Evolutionary conservation across 2,329 filamentous ascomycete species (phyloP).

Genomic region (Verticillium nubilum): DNA sequence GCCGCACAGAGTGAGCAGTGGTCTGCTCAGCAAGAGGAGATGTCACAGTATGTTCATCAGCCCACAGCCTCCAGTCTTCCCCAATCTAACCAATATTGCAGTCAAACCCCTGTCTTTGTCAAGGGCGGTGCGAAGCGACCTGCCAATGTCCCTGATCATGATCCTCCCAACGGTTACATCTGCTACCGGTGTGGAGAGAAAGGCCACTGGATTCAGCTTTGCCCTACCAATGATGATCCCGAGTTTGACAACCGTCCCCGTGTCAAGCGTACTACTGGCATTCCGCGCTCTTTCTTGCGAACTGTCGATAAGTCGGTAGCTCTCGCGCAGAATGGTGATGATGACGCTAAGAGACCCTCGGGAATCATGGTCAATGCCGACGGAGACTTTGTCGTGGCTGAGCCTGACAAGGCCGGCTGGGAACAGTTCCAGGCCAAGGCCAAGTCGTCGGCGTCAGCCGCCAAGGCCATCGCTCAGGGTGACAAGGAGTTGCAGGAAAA

Average conservation of each 20-base stretch:
- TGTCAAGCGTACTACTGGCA: conserved; percentile 94
- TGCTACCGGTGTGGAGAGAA: conserved; percentile 96
- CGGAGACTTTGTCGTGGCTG: conserved; percentile 94
- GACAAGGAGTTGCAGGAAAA: conserved; percentile 84
- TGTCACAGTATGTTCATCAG: conserved; percentile 63
- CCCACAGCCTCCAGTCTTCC: background rate
- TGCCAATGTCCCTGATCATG: conserved; percentile 80
- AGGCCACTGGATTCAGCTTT: conserved; percentile 98
- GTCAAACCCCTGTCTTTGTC: conserved; percentile 55
- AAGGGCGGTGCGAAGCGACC: conserved; percentile 60
- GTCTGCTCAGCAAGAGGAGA: conserved; percentile 87
- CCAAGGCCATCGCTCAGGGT: conserved; percentile 69
- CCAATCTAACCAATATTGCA: conserved; percentile 24
- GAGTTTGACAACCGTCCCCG: conserved; percentile 90
- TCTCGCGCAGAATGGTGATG: conserved; percentile 66
- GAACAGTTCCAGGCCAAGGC: conserved; percentile 94
- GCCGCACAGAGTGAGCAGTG: conserved; percentile 85
- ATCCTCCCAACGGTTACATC: conserved; percentile 88
- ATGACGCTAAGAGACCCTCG: conserved; percentile 74
- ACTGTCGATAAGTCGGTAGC: conserved; percentile 88
- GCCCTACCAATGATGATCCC: conserved; percentile 96
- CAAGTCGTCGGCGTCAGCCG: conserved; percentile 76
- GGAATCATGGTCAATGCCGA: conserved; percentile 97
- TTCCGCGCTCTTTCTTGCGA: conserved; percentile 90
- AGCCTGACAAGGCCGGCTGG: conserved; percentile 94